These are phyloP conservation scores for Microbotryum violaceum DNA, from an alignment of 1,284 basidiomycete genomes.

Conservation along the genomic window DNA sequence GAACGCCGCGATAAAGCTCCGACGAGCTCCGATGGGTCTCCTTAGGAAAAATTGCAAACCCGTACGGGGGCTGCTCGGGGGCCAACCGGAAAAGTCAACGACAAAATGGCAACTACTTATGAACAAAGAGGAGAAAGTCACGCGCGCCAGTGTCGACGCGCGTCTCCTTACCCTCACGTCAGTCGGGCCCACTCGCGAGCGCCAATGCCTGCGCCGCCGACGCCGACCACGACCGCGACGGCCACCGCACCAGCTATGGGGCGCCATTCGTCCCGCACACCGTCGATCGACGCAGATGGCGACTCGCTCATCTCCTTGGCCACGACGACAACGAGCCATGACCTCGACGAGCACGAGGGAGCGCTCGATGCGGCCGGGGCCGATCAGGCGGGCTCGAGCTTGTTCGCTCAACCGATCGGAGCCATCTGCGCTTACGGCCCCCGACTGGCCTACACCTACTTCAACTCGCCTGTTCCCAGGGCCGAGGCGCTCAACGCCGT, in stretches of 20 bases:
- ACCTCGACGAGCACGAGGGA: background rate
- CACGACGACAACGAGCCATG: background rate
- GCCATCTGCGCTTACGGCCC: constrained; percentile 28
- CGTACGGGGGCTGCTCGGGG: too few relatives aligned
- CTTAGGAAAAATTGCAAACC: too few relatives aligned
- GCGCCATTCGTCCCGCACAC: background rate
- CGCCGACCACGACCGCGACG: background rate
- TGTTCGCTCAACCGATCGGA: constrained; percentile 10
- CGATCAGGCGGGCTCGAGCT: too few relatives aligned
- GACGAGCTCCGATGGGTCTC: too few relatives aligned
- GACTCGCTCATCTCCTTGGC: constrained; percentile 13
- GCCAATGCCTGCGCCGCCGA: too few relatives aligned
- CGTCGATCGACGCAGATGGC: constrained; percentile 13
- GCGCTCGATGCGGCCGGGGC: background rate
- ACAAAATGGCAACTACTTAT: too few relatives aligned
- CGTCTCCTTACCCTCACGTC: too few relatives aligned
- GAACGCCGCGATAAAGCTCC: too few relatives aligned
- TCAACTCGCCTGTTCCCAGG: constrained; percentile 21
- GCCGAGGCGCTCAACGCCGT: constrained; percentile 23
- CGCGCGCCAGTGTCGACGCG: too few relatives aligned
- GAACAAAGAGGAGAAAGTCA: too few relatives aligned
- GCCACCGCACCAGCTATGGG: background rate
- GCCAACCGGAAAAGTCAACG: too few relatives aligned
- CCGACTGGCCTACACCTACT: constrained; percentile 34
- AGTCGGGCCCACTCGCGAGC: too few relatives aligned